Base-by-base conservation (phyloP, 495 filamentous ascomycete species). In the Chaetomium cochliodes region DNA sequence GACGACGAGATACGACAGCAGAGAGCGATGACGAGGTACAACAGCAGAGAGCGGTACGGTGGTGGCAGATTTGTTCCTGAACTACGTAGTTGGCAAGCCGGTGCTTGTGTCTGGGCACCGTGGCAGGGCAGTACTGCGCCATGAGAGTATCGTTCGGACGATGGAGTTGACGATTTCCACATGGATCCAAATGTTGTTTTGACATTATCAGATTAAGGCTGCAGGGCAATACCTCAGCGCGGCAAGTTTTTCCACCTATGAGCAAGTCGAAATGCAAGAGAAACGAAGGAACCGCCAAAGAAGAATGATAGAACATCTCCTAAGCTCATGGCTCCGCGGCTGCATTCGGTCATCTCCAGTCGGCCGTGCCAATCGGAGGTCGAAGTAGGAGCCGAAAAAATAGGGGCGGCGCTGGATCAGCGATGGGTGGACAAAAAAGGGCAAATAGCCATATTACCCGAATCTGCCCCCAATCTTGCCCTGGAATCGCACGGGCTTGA, bases 361-460 rank as follows among this genome's bases (percentile, higher is more conserved):
- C 39, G 41, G 55, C 52, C 67, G 60, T 59, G 37, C 66, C 60
- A 74, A 68, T 70, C 70, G 68, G 72, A 12, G 28, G 26, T 4
- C 16, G 5, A 64, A 69, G 16, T 66, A 63, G 67, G 58, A 8
- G 41, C 65, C 66, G 67, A 61, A 8, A 16, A n/a, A 23, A 63
- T 15, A 46, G 22, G 18, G 3, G 39, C 46, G 30, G 41, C 58
- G 63, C 67, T 62, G 69, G 66, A 70, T 69, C 66, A 53, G 42
- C 72, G 42, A 63, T 65, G 68, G 15, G 47, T 41, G 39, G 55
- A 50, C 26, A 72, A 73, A 75, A 75, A 75, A 20, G 39, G 58
- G 53, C 26, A 72, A 75, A 75, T 76, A 75, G 16, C 71, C 73
- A 74, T 72, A 75, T 75, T 74, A 68, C 63, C 64, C 63, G 66